Evolutionary conservation across 257 asterid species (phyloP), one percentile per base, ranked within the genome.

Genomic region (Nicotiana otophora): DNA sequence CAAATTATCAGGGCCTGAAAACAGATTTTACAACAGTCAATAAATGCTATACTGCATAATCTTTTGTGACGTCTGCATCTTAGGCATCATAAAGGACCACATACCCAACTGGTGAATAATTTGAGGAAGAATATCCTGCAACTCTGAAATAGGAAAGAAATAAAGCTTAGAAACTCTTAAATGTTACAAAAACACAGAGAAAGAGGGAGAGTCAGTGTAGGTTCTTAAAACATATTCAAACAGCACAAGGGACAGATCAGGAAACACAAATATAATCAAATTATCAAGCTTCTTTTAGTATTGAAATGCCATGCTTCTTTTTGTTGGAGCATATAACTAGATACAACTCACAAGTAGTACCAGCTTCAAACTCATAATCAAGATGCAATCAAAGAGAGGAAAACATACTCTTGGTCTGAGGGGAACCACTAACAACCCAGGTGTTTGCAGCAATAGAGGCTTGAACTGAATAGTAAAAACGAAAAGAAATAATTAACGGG

Each of bases 361-460:
- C n/a, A 77, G 81, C 46, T 48, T 57, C 53, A 17, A 4, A 34
- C 2, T 11, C 30, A 15, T 8, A 2, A 78, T 54, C 15, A 63
- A 12, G 54, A 12, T 3, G 23, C 23, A 34, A 60, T 7, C 5
- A 2, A 55, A 65, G 69, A 55, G 23, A 0, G 30, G 81, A 58
- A 77, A 66, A 84, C 93, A 16, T 92, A 92, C 96, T 90, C 88
- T 92, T 92, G 86, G 89, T 92, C 88, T 90, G 94, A 81, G 96
- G 94, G 81, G 96, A 81, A 42, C 96, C 96, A 85, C 94, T 89
- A 66, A 90, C 94, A 82, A 90, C 94, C 93, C 96, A 92, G 51
- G 96, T 92, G 89, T 92, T 90, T 88, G 94, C 94, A 62, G 92
- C 94, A 33, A 92, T 87, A 20, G 94, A 90, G 62, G 96, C 96